Conservation (phyloP, 768 basidiomycete genomes). For the Tricholoma bakamatsutake region DNA sequence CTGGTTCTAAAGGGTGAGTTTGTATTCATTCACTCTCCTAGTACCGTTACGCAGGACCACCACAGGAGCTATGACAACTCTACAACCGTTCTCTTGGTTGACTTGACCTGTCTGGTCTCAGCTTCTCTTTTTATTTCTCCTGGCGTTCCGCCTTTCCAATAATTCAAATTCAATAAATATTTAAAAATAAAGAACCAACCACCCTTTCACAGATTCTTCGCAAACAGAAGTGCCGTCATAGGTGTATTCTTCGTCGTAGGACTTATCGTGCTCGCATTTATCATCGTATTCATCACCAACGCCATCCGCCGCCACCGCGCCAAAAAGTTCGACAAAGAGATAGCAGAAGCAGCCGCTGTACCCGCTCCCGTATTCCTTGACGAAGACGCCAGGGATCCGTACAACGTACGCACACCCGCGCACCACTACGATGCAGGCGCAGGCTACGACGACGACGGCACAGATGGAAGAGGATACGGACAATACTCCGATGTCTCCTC, state of each 20-base stretch:
- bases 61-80: too few species aligned
- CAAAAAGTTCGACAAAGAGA: slow-evolving; percentile 63
- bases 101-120: too few species aligned
- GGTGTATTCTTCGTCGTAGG: slow-evolving; percentile 70
- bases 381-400: slow-evolving; percentile 36
- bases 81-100: too few species aligned
- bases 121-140: too few species aligned
- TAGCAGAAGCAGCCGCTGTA: slow-evolving; percentile 61
- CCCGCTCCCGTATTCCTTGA: slow-evolving; percentile 52
- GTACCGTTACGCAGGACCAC: too few species aligned
- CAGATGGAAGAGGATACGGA: neutral
- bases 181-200: too few species aligned
- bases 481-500: slow-evolving; percentile 18
- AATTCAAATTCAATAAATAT: too few species aligned
- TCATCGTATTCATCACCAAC: slow-evolving; percentile 45
- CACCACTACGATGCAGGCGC: neutral
- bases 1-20: too few species aligned
- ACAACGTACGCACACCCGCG: slow-evolving; percentile 15
- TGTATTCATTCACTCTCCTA: too few species aligned
- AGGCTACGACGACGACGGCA: neutral
- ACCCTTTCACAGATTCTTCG: slow-evolving; percentile 47
- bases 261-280: slow-evolving; percentile 45
- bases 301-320: slow-evolving; percentile 59
- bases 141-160: too few species aligned
- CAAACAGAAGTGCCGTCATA: slow-evolving; percentile 67